Conservation (phyloP, 2,329 filamentous ascomycete genomes). For the Hymenoscyphus salicellus region DNA sequence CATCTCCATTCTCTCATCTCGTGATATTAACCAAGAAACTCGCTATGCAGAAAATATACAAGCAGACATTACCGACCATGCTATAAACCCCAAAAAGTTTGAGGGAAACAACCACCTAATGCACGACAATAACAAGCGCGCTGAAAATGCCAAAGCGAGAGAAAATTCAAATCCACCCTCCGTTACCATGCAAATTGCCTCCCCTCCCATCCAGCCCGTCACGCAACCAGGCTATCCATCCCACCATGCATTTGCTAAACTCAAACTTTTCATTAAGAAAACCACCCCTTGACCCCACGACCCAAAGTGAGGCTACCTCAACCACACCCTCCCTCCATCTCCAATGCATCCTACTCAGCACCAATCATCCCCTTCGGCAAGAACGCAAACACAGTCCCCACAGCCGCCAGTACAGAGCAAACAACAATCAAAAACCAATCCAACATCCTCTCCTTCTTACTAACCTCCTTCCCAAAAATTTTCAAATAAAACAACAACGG, state of each 20-base stretch:
- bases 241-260: not conserved
- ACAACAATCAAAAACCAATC: conserved; percentile 68
- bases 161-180: not conserved
- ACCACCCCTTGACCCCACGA: no score
- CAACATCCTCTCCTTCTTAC: conserved; percentile 57
- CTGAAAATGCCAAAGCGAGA: not conserved
- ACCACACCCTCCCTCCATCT: not conserved
- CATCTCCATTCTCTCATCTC: not conserved
- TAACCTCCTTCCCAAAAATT: conserved; percentile 75
- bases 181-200: no score
- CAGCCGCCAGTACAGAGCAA: conserved; percentile 65
- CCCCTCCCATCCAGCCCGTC: no score
- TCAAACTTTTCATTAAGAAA: not conserved
- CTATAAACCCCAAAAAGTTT: not conserved
- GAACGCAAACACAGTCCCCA: conserved; percentile 86
- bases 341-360: conserved; percentile 39
- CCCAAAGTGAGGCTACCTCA: no score
- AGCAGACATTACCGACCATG: not conserved
- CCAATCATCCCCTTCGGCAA: conserved; percentile 74
- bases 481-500: conserved; percentile 87
- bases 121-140: not conserved
- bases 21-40: not conserved
- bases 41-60: not conserved
- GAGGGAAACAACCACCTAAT: not conserved
- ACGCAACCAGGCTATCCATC: not conserved